These are phyloP conservation scores for Penicillium angulare DNA, from an alignment of 495 filamentous ascomycete genomes.

Conservation along the genomic window DNA sequence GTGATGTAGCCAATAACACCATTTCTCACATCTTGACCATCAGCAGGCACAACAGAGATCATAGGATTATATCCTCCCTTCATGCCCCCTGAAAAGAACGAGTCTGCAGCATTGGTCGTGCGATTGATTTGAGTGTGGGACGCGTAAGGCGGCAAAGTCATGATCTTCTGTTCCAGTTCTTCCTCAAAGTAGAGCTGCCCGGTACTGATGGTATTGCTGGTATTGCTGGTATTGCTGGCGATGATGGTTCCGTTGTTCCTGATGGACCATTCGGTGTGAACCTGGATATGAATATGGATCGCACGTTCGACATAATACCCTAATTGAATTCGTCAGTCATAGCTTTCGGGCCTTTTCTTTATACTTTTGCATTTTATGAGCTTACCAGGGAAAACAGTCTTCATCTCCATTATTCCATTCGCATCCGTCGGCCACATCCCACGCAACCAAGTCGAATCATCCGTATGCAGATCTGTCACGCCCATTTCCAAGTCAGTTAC, in stretches of 20 bases:
- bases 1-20: slow-evolving; percentile 45
- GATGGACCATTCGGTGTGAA: slow-evolving; percentile 23
- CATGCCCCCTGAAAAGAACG: slow-evolving; percentile 32
- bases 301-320: slow-evolving; percentile 36
- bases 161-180: slow-evolving; percentile 38
- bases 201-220: slow-evolving; percentile 21
- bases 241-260: slow-evolving; percentile 23
- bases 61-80: slow-evolving; percentile 46
- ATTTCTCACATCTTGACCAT: slow-evolving; percentile 42
- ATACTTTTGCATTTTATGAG: neutral
- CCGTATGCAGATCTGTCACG: slow-evolving; percentile 20
- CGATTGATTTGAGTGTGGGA: slow-evolving; percentile 44
- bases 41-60: slow-evolving; percentile 48
- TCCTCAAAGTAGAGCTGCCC: slow-evolving; percentile 61
- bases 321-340: too few species aligned
- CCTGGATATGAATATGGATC: slow-evolving; percentile 32
- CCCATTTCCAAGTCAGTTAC: slow-evolving; percentile 9
- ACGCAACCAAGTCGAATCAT: slow-evolving; percentile 43
- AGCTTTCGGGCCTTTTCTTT: too few species aligned
- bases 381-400: slow-evolving; percentile 50
- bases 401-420: slow-evolving; percentile 48
- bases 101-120: slow-evolving; percentile 50
- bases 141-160: slow-evolving; percentile 50
- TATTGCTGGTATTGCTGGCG: too few species aligned
- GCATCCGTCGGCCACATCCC: slow-evolving; percentile 50